These are phyloP conservation scores for Cystofilobasidium capitatum DNA, from an alignment of 768 basidiomycete species.

Conservation along the genomic window DNA sequence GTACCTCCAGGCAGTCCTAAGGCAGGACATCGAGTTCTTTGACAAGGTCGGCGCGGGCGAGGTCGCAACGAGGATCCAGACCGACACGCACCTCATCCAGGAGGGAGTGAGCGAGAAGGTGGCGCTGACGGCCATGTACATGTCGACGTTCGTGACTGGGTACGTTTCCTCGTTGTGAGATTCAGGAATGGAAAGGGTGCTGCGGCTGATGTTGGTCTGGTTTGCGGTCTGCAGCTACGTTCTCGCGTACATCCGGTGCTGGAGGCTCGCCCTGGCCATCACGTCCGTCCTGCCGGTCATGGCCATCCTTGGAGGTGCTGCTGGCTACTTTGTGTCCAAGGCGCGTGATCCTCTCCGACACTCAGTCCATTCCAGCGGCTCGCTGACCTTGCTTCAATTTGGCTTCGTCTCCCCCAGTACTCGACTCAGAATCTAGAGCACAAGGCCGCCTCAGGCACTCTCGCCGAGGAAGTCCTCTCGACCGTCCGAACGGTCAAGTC, in stretches of 20 bases:
- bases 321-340: constrained; percentile 7
- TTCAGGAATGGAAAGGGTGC: neutral
- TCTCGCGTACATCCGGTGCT: constrained; percentile 37
- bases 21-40: constrained; percentile 76
- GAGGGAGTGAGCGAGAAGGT: constrained; percentile 24
- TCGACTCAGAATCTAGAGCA: neutral
- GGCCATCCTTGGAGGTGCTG: constrained; percentile 3
- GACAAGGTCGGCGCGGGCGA: constrained; percentile 85
- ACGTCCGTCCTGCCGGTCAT: constrained; percentile 13
- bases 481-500: constrained; percentile 82
- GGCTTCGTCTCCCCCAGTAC: too few species aligned
- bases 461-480: constrained; percentile 34
- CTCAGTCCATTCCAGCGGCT: too few species aligned
- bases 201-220: neutral
- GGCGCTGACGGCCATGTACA: neutral
- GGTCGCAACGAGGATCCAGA: constrained; percentile 72
- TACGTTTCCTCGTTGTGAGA: neutral
- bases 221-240: too few species aligned
- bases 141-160: constrained; percentile 20
- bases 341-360: too few species aligned
- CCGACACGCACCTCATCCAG: constrained; percentile 24
- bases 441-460: constrained; percentile 15
- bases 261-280: constrained; percentile 50
- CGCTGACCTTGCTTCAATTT: too few species aligned
- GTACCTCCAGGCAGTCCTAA: constrained; percentile 63